These are phyloP conservation scores for Lenwebbia sp. DNA, from an alignment of 345 rosid genomes.

Conservation along the genomic window DNA sequence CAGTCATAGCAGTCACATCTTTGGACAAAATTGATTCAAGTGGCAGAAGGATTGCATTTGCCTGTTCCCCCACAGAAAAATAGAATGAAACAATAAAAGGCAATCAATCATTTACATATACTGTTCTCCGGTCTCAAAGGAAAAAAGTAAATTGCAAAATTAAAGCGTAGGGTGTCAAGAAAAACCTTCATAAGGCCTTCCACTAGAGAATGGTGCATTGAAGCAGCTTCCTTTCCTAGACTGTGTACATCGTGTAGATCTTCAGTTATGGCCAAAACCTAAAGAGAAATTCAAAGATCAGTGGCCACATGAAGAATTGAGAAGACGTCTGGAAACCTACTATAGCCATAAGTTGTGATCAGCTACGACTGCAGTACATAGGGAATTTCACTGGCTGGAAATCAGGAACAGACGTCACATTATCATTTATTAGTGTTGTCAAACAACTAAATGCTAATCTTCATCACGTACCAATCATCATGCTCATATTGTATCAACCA, in stretches of 20 bases:
- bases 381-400: not conserved
- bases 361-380: not conserved
- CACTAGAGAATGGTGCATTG: slow-evolving; percentile 58
- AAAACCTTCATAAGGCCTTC: slow-evolving; percentile 78
- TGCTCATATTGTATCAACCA: not conserved
- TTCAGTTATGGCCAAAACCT: slow-evolving; percentile 87
- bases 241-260: slow-evolving; percentile 83
- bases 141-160: not conserved
- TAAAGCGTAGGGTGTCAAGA: not conserved
- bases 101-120: not conserved
- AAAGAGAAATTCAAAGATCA: slow-evolving; percentile 11
- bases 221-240: slow-evolving; percentile 81
- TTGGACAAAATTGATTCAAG: slow-evolving; percentile 65
- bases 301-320: not conserved
- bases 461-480: not conserved
- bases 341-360: not conserved
- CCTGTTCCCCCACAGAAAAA: slow-evolving; percentile 26
- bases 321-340: slow-evolving; percentile 1
- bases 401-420: not conserved
- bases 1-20: slow-evolving; percentile 82
- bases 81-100: not conserved
- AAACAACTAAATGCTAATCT: not conserved
- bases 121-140: not conserved
- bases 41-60: slow-evolving; percentile 69
- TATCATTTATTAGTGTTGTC: not conserved